Evolutionary conservation across 768 basidiomycete genomes (phyloP), one percentile per base, ranked within the genome.

Genomic region (Paxillus involutus): DNA sequence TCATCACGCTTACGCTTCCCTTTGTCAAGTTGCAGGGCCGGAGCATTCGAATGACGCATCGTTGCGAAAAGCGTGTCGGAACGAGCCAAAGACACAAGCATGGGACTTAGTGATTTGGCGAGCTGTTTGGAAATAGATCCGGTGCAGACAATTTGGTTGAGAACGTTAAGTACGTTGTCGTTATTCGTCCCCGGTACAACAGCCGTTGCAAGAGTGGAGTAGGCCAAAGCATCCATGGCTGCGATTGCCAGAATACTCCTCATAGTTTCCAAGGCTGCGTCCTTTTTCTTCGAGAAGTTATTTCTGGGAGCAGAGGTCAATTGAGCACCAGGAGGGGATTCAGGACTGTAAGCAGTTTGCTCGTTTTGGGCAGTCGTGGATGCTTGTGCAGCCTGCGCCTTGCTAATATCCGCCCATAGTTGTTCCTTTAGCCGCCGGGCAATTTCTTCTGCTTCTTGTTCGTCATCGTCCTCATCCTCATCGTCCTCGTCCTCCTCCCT

Each of bases 1-100:
- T 81, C 79, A 52, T 84, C 85, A 4, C 88, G 80, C 67, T 88
- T 90, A 40, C 89, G 82, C 66, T 91, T 91, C n/a, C 86, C 85
- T 59, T 80, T 83, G 64, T 86, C 82, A 1, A 85, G 79, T 56
- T 86, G 80, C 5, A 82, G 75, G 0, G 81, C 78, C 24, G 86
- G 71, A 13, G 83, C 81, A 49, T 84, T 81, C 8, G 86, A 87
- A 51, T 81, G 83, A 43, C 81, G 80, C 56, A 88, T 74, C 16
- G 76, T 80, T 2, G 83, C 80, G 63, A 91, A 91, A 6, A 91
- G 77, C 10, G 69, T 63, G 44, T 85, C 84, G 0, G 85, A 88
- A 51, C 82, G 76, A 8, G 88, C 88, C 35, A 91, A 73, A 11
- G 79, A 73, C 36, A 91, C 76, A n/a, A 91, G 69, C 17, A 79